Base-by-base conservation (phyloP, 306 rosid genomes). In the Ormosia emarginata region DNA sequence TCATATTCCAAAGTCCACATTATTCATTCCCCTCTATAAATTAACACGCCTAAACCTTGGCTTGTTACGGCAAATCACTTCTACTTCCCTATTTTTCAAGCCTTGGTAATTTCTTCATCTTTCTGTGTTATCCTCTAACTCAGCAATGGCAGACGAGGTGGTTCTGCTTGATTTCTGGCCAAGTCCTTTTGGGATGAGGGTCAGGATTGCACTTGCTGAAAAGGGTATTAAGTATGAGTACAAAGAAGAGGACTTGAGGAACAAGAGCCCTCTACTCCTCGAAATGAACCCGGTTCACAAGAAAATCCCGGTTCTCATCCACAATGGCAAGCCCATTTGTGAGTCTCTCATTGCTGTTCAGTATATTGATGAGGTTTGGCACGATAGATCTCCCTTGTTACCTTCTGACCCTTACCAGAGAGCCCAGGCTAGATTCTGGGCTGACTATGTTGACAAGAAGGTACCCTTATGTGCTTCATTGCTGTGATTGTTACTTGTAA, bases 351-450 rank as follows among this genome's bases (percentile, higher is more conserved):
- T 65, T 17, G 53, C 24, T 7, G 67, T 79, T 36, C 72, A 84
- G 49, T 84, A 79, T 71, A 84, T 84, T 17, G 87, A 84, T 6
- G 84, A 79, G 67, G 67, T 79, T 1, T 84, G 87, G 87, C 37
- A 30, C 3, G 73, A 79, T 6, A 74, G 4, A 3, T 55, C 46
- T 55, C 74, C 75, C 1, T n/a, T 74, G 50, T 36, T 81, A 3
- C 83, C 84, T 14, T 81, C 77, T 68, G 81, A 81, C 10, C 81
- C 86, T 49, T 71, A 76, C 18, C 69, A 56, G 24, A 79, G 77
- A 50, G 52, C 82, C 5, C 73, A 81, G 1, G 85, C 82, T 17
- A 82, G 84, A 56, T 71, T 82, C 71, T 88, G 89, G 67, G 86
- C 75, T 32, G 83, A 86, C 3, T 82, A 11, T 46, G 72, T 80